Conservation (phyloP, 441 rosid genomes). For the Iberis amara region DNA sequence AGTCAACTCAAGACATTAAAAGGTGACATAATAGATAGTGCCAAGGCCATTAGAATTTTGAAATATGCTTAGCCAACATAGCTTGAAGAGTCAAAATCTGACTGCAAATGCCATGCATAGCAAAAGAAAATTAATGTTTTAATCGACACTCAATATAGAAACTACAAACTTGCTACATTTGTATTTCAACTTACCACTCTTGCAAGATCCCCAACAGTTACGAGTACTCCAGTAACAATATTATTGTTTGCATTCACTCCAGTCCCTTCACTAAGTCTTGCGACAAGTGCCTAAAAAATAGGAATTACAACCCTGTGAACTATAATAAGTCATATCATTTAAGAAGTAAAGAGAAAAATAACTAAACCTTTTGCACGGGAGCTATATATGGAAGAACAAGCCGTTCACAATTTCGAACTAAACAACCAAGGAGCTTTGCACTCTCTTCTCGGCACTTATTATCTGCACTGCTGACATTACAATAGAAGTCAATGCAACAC, state of each 20-base stretch:
- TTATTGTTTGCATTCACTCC: constrained; percentile 87
- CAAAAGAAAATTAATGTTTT: constrained; percentile 8
- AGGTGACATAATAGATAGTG: constrained; percentile 5
- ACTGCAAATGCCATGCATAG: constrained; percentile 12
- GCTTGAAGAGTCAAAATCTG: constrained; percentile 9
- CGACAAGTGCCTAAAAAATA: constrained; percentile 85
- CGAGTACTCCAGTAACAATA: constrained; percentile 91
- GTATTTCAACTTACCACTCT: constrained; percentile 77
- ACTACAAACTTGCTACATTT: constrained; percentile 15
- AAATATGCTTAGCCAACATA: constrained; percentile 20
- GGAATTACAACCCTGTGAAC: constrained; percentile 21
- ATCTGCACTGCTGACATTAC: constrained; percentile 89
- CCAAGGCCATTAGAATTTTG: constrained; percentile 15
- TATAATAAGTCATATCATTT: constrained; percentile 25
- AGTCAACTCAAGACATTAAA: constrained; percentile 14
- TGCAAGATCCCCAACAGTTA: constrained; percentile 99
- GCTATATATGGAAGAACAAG: constrained; percentile 89
- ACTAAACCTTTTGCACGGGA: constrained; percentile 89
- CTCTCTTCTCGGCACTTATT: constrained; percentile 99
- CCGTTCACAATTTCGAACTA: constrained; percentile 96
- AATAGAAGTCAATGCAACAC: constrained; percentile 35
- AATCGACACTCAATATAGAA: constrained; percentile 16
- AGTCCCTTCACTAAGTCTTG: constrained; percentile 87
- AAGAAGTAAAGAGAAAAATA: constrained; percentile 29
- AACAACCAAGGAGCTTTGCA: constrained; percentile 93